Percentiles rank a stretch among this genome's conserved stretches.
Conservation (phyloP, 306 rosid genomes). For the Myrica gale region DNA sequence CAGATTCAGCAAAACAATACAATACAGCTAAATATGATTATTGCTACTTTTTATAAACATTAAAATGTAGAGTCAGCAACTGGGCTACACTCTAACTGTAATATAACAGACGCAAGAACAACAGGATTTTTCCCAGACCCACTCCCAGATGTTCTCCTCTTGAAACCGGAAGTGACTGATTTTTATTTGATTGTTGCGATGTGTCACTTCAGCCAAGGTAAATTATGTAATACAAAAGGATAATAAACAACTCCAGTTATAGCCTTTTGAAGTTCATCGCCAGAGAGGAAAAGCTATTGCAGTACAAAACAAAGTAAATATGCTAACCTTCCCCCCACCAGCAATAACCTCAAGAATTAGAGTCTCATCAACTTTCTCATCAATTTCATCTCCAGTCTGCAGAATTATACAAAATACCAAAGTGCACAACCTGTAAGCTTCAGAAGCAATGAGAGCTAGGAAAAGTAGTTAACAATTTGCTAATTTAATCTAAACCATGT, state of each 20-base stretch:
- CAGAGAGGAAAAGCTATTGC: background rate
- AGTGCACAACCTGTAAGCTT: slow-evolving; percentile 14
- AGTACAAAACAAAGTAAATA: slow-evolving; percentile 11
- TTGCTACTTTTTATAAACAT: background rate
- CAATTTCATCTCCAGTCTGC: slow-evolving; percentile 55
- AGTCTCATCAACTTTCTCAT: slow-evolving; percentile 58
- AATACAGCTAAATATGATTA: background rate
- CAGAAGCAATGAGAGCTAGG: background rate
- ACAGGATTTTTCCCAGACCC: background rate
- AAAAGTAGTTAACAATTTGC: slow-evolving; percentile 1
- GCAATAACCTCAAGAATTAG: slow-evolving; percentile 82
- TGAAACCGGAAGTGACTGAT: background rate
- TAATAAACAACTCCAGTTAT: background rate
- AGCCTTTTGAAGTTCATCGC: background rate
- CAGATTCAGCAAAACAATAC: background rate
- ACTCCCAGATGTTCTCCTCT: background rate
- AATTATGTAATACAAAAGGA: background rate
- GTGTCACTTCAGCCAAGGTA: background rate
- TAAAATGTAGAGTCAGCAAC: background rate
- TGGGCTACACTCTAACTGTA: background rate
- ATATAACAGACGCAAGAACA: background rate
- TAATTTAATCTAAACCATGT: slow-evolving; percentile 18
- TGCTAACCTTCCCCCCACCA: slow-evolving; percentile 85
- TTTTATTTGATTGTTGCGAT: background rate
- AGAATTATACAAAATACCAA: slow-evolving; percentile 25